These are phyloP conservation scores for Oenanthe javanica DNA, from an alignment of 140 eudicot genomes.

Conservation along the genomic window DNA sequence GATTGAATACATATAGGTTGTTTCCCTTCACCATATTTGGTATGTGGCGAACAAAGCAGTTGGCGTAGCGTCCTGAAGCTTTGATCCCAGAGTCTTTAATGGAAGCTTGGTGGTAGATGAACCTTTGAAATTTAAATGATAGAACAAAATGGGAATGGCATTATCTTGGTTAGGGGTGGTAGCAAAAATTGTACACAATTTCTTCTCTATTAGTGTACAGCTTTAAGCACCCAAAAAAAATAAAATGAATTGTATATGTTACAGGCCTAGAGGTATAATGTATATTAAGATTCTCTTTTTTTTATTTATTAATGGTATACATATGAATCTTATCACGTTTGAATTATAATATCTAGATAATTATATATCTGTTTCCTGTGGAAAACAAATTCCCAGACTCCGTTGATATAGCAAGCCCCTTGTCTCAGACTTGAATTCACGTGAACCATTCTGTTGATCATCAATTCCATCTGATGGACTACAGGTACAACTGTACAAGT, in stretches of 20 bases:
- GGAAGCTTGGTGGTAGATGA: neutral
- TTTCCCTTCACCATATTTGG: neutral
- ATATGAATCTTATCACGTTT: too few relatives aligned
- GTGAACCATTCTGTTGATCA: conserved; percentile 15
- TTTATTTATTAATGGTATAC: too few relatives aligned
- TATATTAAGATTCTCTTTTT: too few relatives aligned
- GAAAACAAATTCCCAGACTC: conserved; percentile 4
- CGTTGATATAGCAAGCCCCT: conserved; percentile 76
- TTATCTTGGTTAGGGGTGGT: neutral
- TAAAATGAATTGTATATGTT: neutral
- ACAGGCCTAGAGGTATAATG: neutral
- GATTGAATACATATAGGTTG: neutral
- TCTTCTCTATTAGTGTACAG: neutral
- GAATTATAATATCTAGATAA: too few relatives aligned
- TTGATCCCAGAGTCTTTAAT: neutral
- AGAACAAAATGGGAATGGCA: neutral
- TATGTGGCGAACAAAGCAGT: neutral
- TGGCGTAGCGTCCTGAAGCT: neutral
- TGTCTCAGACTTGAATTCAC: conserved; percentile 48
- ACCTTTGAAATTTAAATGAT: neutral
- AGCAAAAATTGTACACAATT: neutral
- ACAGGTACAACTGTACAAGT: neutral
- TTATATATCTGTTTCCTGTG: too few relatives aligned
- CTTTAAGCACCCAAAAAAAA: neutral
- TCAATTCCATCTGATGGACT: conserved; percentile 21